Evolutionary conservation across 139 green algal genomes (phyloP), one percentile per base, ranked within the genome.

Genomic region (Chlorella vulgaris): DNA sequence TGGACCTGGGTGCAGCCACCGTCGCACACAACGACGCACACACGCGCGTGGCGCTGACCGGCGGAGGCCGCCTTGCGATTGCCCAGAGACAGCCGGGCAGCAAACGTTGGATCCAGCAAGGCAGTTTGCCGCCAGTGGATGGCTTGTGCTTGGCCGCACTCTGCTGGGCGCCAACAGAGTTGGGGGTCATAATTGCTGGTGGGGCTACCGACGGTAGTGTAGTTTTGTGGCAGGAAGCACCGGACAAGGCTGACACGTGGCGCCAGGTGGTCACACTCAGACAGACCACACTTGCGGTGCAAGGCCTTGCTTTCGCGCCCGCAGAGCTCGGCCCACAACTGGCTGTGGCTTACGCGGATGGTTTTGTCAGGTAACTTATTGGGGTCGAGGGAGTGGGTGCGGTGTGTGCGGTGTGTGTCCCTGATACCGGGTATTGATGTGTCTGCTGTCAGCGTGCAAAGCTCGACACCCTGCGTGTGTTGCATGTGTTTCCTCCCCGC

Each of bases 281-380:
- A 18, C 65, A 76, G 28, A 38, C 62, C 15, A 40, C 33, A 31
- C 50, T 69, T 24, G 47, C 43, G 8, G 66, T 83, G 47, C 66
- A 76, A 36, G 50, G 71, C 40, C 28, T 84, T 0, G 50, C 74
- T 1, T 87, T 87, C 68, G 82, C 76, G 22, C 82, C 82, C 31
- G 26, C 38, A 4, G 62, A 88, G 29, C 36, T 69, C 21, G 79
- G 77, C 50, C 63, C 73, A 15, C 31, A 83, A 22, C 62, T 83
- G 35, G 69, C 84, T 10, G 63, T 73, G 13, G 80, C 79, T 0
- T 88, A 77, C 19, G 68, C 65, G 21, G 83, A 88, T 8, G 83
- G 83, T 7, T 47, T 33, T 21, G 69, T 88, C 38, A 82, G 78
- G 78, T 83, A 51, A n/a, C n/a, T n/a, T n/a, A n/a, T n/a, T n/a